Evolutionary conservation across 805 yeast genomes (phyloP), one percentile per base, ranked within the genome.

Genomic region (Tetrapisispora namnaoensis): DNA sequence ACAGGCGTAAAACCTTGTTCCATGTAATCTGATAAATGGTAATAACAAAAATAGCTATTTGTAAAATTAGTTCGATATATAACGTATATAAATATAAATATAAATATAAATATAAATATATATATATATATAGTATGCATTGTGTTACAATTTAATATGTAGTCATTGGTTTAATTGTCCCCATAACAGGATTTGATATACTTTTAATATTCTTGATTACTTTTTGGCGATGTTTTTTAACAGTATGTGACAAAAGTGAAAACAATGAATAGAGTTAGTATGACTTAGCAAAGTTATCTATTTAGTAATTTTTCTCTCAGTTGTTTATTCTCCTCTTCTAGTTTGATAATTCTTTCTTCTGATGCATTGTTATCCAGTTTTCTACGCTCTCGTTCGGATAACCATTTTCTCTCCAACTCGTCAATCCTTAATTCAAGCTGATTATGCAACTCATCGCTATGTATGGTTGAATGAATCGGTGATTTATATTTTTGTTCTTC

Each of bases 301-400:
- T 55, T 50, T 32, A 48, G 52, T 28, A 67, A 43, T 43, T 57
- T 60, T 20, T 59, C 63, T 38, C 64, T 60, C 16, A 80, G 56
- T 18, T 66, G 59, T 17, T 61, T 63, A 56, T 79, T 80, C 54
- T 83, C 88, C 32, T 57, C 50, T 53, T 82, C 87, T 34, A 83
- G 58, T 48, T 77, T 80, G 18, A 62, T 58, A 5, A 82, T 70
- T 41, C 83, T 65, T 42, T 66, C 62, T 44, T 73, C 70, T 2
- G 84, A 78, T 36, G 82, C 81, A 36, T 72, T 72, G 47, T 73
- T 71, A 54, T 84, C 90, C 48, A 79, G 70, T 20, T 76, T 76
- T 30, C 89, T 66, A 18, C 84, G 76, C 61, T 84, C 93, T 51
- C 88, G 70, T 53, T 85, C 90, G 6, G 80, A 72, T 56, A 80